These are phyloP conservation scores for Emiliania huxleyi DNA, from an alignment of 78 protist genomes.

Conservation along the genomic window DNA sequence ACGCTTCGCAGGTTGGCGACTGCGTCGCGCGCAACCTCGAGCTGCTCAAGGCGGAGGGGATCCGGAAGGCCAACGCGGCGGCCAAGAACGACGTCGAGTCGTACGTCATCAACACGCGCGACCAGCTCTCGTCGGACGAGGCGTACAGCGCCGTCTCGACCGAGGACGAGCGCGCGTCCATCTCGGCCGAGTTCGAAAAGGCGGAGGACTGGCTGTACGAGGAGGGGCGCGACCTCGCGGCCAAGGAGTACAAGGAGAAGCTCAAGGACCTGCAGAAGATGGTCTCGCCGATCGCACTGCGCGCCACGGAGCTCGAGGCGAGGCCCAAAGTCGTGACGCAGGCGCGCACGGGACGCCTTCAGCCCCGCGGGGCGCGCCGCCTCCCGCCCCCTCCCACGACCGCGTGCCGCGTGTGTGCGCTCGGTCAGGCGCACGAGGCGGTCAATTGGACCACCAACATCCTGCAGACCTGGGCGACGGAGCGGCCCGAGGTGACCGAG, in stretches of 20 bases:
- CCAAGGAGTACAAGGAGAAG: background rate
- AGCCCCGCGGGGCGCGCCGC: no score
- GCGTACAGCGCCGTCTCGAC: background rate
- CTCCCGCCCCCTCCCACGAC: no score
- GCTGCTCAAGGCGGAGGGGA: background rate
- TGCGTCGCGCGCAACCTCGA: background rate
- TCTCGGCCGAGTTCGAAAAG: background rate
- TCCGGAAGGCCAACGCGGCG: background rate
- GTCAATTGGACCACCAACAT: background rate
- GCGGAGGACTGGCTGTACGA: conserved; percentile 23
- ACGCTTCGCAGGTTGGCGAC: background rate
- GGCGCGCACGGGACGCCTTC: no score
- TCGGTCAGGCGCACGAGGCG: background rate
- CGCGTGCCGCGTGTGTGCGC: no score
- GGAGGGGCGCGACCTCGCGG: background rate
- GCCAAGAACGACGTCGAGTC: background rate
- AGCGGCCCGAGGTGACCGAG: background rate
- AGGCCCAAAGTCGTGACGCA: background rate
- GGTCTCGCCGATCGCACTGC: background rate
- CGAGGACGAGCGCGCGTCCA: background rate
- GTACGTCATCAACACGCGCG: background rate
- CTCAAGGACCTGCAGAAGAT: background rate
- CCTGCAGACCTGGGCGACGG: background rate
- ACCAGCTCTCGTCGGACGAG: background rate
- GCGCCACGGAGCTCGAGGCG: background rate